Evolutionary conservation across 768 basidiomycete genomes (phyloP), one percentile per base, ranked within the genome.

Genomic region (Tulasnella sp.): DNA sequence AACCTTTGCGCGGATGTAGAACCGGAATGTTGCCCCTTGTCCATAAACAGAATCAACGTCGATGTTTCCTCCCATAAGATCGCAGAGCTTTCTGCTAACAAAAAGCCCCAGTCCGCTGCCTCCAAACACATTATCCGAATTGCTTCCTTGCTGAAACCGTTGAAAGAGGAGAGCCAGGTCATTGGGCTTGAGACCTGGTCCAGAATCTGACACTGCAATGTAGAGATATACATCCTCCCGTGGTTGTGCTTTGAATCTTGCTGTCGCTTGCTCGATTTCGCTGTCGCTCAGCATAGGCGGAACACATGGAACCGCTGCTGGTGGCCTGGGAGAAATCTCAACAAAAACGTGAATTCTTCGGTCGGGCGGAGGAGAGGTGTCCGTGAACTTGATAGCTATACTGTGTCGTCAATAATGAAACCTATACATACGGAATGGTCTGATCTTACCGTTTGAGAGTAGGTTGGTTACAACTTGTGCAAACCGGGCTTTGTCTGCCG

Each of bases 11-110:
- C 57, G 37, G 29, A 70, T 61, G 58, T 62, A 69, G 58, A 70
- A 70, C 8, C 68, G 59, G 60, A 70, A 70, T 0, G 66, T 63
- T 24, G 62, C 57, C 4, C 67, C 67, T 54, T 66, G 54, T 19
- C 66, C 69, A 29, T 62, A 61, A 35, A 65, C 59, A 25, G 60
- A 63, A 15, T 60, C 61, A 27, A 68, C 67, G 43, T 70, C 62
- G 53, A 67, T 64, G 10, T 56, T 45, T 39, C 34, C 39, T 29
- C 65, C 64, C 64, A 70, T 59, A 10, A 61, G 53, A 32, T 53
- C 57, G 16, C 56, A 58, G n/a, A 66, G 59, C 54, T 64, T 63
- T 53, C 66, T 59, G 53, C 60, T 60, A 15, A 69, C 66, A 47
- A 66, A 70, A 5, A 69, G 54, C 16, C 68, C 67, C 1, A 70